Conservation (phyloP, 495 filamentous ascomycete species). For the Xylaria venustula region DNA sequence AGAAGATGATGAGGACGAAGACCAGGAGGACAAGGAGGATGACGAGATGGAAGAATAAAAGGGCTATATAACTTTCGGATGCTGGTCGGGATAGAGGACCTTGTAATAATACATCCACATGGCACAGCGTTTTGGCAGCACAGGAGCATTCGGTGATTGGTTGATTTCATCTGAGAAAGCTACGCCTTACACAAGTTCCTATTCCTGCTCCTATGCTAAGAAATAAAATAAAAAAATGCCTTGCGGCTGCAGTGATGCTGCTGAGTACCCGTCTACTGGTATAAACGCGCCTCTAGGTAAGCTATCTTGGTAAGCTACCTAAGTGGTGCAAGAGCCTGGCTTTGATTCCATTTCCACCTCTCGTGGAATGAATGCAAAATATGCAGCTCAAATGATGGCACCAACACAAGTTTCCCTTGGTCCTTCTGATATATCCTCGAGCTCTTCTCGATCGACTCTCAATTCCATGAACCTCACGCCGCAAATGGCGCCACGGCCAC, state of each 20-base stretch:
- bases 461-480: not conserved
- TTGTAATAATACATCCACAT: constrained; percentile 13
- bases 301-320: constrained; percentile 10
- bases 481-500: not conserved
- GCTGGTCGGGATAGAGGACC: not conserved
- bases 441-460: not conserved
- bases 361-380: not conserved
- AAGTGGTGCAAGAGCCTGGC: not conserved
- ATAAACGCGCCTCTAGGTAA: constrained; percentile 1
- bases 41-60: constrained; percentile 77
- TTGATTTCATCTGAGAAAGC: constrained; percentile 2
- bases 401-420: not conserved
- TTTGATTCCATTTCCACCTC: not conserved
- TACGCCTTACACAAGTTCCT: constrained; percentile 1
- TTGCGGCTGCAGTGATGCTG: constrained; percentile 1
- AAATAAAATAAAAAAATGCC: not conserved
- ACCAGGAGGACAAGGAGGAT: constrained; percentile 42
- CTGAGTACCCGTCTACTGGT: constrained; percentile 3
- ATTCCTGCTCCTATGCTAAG: not conserved
- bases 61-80: not conserved
- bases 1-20: constrained; percentile 72
- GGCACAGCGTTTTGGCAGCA: constrained; percentile 2
- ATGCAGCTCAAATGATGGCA: not conserved
- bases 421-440: not conserved
- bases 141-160: constrained; percentile 1